A percentile compares a stretch with the other conserved stretches of the same genome.
Conservation (phyloP, 73 alveolate genomes). For the Paramecium caudatum region DNA sequence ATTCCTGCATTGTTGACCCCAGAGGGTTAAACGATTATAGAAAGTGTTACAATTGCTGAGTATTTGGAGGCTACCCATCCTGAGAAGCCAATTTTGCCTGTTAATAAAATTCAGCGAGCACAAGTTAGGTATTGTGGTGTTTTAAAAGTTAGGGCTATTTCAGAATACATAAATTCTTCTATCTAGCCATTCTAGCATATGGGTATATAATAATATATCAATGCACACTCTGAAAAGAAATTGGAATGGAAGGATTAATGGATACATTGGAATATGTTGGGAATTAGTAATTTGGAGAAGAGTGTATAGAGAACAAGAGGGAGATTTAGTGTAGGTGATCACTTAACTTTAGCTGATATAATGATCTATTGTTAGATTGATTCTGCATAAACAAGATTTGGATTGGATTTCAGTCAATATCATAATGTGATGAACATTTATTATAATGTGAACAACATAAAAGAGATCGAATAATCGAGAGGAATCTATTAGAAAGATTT, state of each 20-base stretch:
- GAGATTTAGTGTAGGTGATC: slow-evolving; percentile 29
- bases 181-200: slow-evolving; percentile 35
- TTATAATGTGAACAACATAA: slow-evolving; percentile 5
- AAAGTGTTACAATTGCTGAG: slow-evolving; percentile 20
- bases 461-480: slow-evolving; percentile 51
- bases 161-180: slow-evolving; percentile 37
- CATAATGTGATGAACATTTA: slow-evolving; percentile 28
- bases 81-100: slow-evolving; percentile 19
- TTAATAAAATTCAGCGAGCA: neutral
- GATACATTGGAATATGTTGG: slow-evolving; percentile 44
- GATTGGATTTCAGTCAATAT: slow-evolving; percentile 12
- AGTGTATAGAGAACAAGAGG: slow-evolving; percentile 27
- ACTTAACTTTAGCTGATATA: slow-evolving; percentile 50
- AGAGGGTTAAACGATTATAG: slow-evolving; percentile 1
- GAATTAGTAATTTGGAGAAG: slow-evolving; percentile 12
- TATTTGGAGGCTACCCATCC: slow-evolving; percentile 40
- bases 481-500: slow-evolving; percentile 49
- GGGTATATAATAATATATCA: slow-evolving; percentile 9
- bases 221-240: neutral
- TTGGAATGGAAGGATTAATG: slow-evolving; percentile 62
- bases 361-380: slow-evolving; percentile 50
- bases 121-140: neutral
- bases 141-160: slow-evolving; percentile 11
- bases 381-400: slow-evolving; percentile 62
- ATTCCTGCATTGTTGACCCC: slow-evolving; percentile 40